These are phyloP conservation scores for Tricholoma matsutake DNA, from an alignment of 768 basidiomycete species.

Conservation along the genomic window DNA sequence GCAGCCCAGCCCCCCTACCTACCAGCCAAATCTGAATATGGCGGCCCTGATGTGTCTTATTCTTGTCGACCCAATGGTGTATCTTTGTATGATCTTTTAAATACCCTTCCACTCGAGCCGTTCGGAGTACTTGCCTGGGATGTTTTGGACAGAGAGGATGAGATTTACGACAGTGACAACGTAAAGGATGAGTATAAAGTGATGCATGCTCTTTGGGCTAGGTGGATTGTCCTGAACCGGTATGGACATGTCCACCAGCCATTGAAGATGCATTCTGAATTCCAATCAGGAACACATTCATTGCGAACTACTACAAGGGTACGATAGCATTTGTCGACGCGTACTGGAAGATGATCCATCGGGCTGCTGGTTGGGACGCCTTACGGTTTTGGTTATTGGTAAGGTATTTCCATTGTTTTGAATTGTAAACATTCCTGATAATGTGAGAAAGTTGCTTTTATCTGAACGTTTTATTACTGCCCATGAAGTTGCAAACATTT, in stretches of 20 bases:
- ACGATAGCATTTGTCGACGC: conserved; percentile 51
- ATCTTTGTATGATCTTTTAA: conserved; percentile 62
- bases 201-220: conserved; percentile 72
- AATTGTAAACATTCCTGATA: not conserved
- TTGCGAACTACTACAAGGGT: conserved; percentile 53
- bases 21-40: conserved; percentile 44
- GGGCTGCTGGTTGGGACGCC: conserved; percentile 65
- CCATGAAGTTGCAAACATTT: conserved; percentile 44
- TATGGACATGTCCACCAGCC: conserved; percentile 20
- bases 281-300: conserved; percentile 46
- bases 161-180: conserved; percentile 70
- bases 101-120: conserved; percentile 52
- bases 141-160: conserved; percentile 70
- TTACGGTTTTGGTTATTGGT: conserved; percentile 63
- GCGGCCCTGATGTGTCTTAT: conserved; percentile 44
- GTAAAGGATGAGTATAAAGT: conserved; percentile 75
- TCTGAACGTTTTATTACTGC: conserved; percentile 52
- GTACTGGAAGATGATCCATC: conserved; percentile 65
- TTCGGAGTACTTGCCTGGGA: conserved; percentile 71
- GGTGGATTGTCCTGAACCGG: conserved; percentile 71
- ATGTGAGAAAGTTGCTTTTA: conserved; percentile 44
- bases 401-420: not conserved
- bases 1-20: conserved; percentile 49
- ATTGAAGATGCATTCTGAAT: not conserved
- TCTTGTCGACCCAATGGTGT: conserved; percentile 70